phyloP scores from a whole-genome alignment of 1,284 basidiomycete species.

The Trametes sp. region DNA sequence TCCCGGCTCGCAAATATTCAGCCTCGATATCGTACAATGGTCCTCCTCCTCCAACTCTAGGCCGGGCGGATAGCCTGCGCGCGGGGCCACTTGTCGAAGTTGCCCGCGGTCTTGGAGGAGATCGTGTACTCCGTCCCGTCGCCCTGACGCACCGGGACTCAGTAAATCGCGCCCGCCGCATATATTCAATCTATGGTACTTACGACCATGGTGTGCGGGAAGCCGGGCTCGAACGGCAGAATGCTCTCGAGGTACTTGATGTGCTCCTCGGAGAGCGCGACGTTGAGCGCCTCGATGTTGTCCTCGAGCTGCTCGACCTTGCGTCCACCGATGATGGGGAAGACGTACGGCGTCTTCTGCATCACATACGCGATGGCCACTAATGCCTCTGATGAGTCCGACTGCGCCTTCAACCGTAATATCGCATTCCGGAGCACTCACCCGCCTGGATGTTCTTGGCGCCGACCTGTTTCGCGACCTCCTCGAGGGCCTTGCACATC shows the following conservation, averaged over 20 bases:
- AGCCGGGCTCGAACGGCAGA: conserved; percentile 52
- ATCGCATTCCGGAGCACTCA: neutral
- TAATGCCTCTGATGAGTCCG: conserved; percentile 33
- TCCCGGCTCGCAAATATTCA: no score
- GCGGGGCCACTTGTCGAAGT: conserved; percentile 27
- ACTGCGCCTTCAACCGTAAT: no score
- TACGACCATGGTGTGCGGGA: conserved; percentile 50
- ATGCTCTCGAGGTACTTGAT: conserved; percentile 52
- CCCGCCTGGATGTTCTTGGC: conserved; percentile 36
- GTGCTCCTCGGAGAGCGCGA: conserved; percentile 51
- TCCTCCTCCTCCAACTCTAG: no score
- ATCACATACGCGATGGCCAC: conserved; percentile 58
- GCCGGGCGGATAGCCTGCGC: conserved; percentile 24
- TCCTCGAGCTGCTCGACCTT: conserved; percentile 56
- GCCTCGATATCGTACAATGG: no score
- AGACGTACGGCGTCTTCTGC: conserved; percentile 57
- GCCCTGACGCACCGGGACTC: conserved; percentile 12
- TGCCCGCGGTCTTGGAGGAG: conserved; percentile 13
- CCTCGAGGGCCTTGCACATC: conserved; percentile 52
- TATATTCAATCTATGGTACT: conserved; percentile 27
- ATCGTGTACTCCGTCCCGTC: conserved; percentile 19
- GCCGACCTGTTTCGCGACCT: conserved; percentile 50
- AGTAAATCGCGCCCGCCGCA: neutral
- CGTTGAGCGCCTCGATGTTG: conserved; percentile 56
- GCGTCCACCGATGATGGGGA: conserved; percentile 53